Evolutionary conservation across 1,139 yeast species (phyloP).

Genomic region (Kazachstania sp.): DNA sequence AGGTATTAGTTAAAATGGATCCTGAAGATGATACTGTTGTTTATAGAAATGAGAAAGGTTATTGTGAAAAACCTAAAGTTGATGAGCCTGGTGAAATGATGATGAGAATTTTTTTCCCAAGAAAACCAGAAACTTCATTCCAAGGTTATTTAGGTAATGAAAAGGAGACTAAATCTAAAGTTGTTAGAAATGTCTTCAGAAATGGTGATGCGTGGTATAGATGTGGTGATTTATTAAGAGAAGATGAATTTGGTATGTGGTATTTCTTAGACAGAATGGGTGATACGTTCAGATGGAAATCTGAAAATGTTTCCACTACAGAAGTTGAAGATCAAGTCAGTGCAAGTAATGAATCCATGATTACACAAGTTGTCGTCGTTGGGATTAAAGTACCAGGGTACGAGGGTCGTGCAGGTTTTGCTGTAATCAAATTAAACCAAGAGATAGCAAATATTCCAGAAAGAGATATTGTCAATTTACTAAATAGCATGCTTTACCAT

Average conservation of each 20-base stretch:
- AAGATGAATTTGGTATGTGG: slow-evolving; percentile 60
- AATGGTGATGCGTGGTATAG: slow-evolving; percentile 92
- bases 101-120: slow-evolving; percentile 62
- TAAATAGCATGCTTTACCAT: slow-evolving; percentile 36
- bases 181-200: slow-evolving; percentile 60
- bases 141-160: slow-evolving; percentile 86
- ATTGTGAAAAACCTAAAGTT: slow-evolving; percentile 41
- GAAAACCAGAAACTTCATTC: slow-evolving; percentile 59
- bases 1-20: slow-evolving; percentile 63
- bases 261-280: slow-evolving; percentile 91
- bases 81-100: slow-evolving; percentile 83
- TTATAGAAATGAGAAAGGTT: slow-evolving; percentile 63
- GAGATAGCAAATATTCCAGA: slow-evolving; percentile 29
- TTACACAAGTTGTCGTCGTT: slow-evolving; percentile 73
- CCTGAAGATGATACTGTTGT: slow-evolving; percentile 70
- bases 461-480: slow-evolving; percentile 29
- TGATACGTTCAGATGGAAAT: slow-evolving; percentile 95
- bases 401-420: slow-evolving; percentile 94
- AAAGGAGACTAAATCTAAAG: slow-evolving; percentile 68
- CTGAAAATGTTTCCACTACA: slow-evolving; percentile 89
- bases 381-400: slow-evolving; percentile 82
- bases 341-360: slow-evolving; percentile 32
- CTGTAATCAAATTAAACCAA: slow-evolving; percentile 54
- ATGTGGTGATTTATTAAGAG: slow-evolving; percentile 72
- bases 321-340: slow-evolving; percentile 79